Evolutionary conservation across 495 filamentous ascomycete species (phyloP), one percentile per base, ranked within the genome.

Genomic region (Oleoguttula mirabilis): DNA sequence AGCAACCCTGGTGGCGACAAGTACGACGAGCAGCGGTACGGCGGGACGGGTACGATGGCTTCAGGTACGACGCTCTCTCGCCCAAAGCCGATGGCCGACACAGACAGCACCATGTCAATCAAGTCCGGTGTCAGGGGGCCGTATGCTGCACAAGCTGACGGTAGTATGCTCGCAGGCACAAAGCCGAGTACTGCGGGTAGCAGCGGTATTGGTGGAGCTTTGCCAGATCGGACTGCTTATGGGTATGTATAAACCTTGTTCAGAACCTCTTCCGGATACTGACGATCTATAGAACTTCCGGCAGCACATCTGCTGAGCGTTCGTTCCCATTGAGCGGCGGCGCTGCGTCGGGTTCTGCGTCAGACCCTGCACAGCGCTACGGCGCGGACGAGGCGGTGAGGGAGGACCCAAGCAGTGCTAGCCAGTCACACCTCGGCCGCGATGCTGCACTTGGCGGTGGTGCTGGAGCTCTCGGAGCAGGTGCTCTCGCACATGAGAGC

Each of bases 41-140:
- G 25, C 25, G n/a, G 7, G 25, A 28, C 25, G n/a, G n/a, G n/a
- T n/a, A n/a, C n/a, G n/a, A n/a, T n/a, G n/a, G n/a, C n/a, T n/a
- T n/a, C n/a, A n/a, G n/a, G n/a, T n/a, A n/a, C n/a, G n/a, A n/a
- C n/a, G n/a, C n/a, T n/a, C n/a, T n/a, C n/a, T n/a, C n/a, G n/a
- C n/a, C n/a, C n/a, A n/a, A n/a, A n/a, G n/a, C n/a, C n/a, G n/a
- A n/a, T n/a, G n/a, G 27, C 27, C 8, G 27, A 30, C 27, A 8
- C 27, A 30, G 14, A 30, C 27, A 30, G 8, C 27, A 30, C 14
- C 27, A 30, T 14, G 27, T 30, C 27, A 39, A 54, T 63, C 42
- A 60, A 58, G 43, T 61, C 58, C 28, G 58, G 60, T 23, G 43
- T 57, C 8, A 27, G 50, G 21, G 60, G 60, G 22, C 36, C 43